Evolutionary conservation across 2,329 filamentous ascomycete genomes (phyloP).

Genomic region (Magnaporthiopsis incrustans): DNA sequence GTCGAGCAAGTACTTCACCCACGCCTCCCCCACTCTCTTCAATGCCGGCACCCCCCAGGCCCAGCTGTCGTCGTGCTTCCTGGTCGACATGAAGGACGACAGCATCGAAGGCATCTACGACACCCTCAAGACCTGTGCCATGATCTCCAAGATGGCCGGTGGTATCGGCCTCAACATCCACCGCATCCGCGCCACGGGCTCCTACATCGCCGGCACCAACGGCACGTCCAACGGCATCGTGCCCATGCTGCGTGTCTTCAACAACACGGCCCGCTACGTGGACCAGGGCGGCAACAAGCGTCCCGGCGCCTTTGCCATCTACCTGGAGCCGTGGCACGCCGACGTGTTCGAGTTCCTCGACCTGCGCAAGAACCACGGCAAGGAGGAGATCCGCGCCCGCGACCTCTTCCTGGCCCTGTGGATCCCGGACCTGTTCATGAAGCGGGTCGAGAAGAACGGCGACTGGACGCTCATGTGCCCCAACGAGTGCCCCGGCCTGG

Average conservation of each 20-base stretch:
- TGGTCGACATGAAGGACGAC: slow-evolving; percentile 99
- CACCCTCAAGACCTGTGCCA: slow-evolving; percentile 96
- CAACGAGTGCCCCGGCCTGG: slow-evolving; percentile 88
- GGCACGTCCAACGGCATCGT: slow-evolving; percentile 96
- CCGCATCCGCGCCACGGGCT: slow-evolving; percentile 92
- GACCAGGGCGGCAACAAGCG: slow-evolving; percentile 99
- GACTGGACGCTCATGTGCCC: slow-evolving; percentile 99
- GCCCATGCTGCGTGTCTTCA: slow-evolving; percentile 97
- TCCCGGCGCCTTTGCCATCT: slow-evolving; percentile 96
- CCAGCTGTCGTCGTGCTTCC: slow-evolving; percentile 95
- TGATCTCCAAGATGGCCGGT: slow-evolving; percentile 99
- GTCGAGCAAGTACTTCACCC: slow-evolving; percentile 98
- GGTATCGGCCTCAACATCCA: slow-evolving; percentile 96
- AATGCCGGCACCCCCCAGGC: slow-evolving; percentile 92
- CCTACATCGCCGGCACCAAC: slow-evolving; percentile 97
- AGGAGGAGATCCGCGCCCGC: slow-evolving; percentile 93
- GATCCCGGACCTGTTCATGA: slow-evolving; percentile 99
- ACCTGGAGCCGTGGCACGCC: slow-evolving; percentile 97
- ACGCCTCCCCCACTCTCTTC: slow-evolving; percentile 92
- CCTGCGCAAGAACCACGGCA: slow-evolving; percentile 97
- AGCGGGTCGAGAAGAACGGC: slow-evolving; percentile 92
- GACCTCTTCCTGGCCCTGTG: slow-evolving; percentile 97
- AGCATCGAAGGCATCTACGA: slow-evolving; percentile 99
- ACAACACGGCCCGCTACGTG: slow-evolving; percentile 98
- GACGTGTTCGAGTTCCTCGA: slow-evolving; percentile 98